These are phyloP conservation scores for Tricholoma terreum DNA, from an alignment of 768 basidiomycete species.

Conservation along the genomic window DNA sequence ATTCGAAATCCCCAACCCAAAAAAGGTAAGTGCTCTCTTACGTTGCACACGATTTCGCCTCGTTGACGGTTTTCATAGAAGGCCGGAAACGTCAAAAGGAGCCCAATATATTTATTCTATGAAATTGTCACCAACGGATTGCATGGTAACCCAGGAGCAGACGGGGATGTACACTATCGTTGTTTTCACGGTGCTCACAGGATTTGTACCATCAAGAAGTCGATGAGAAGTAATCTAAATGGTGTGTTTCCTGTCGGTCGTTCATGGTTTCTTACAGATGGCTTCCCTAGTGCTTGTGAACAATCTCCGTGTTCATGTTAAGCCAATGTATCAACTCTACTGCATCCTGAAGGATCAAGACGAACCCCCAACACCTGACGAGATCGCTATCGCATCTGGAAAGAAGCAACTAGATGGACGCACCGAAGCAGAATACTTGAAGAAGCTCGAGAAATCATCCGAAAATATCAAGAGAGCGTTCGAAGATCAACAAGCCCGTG, in stretches of 20 bases:
- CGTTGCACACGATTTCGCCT: too few species aligned
- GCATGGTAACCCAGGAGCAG: constrained; percentile 5
- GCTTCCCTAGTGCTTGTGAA: background rate
- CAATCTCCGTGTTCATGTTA: background rate
- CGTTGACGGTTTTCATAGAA: too few species aligned
- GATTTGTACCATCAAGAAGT: constrained; percentile 12
- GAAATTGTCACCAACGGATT: background rate
- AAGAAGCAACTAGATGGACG: background rate
- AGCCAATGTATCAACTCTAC: background rate
- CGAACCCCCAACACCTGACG: background rate
- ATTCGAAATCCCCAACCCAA: background rate
- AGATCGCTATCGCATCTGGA: background rate
- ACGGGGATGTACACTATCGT: constrained; percentile 19
- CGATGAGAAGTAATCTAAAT: constrained; percentile 9
- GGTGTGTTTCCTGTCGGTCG: background rate
- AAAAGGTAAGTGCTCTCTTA: background rate
- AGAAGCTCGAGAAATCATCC: background rate
- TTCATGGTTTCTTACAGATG: too few species aligned
- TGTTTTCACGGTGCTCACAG: constrained; percentile 16
- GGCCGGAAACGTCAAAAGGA: background rate
- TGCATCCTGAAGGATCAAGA: background rate
- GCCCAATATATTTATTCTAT: background rate
- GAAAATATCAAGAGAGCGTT: background rate
- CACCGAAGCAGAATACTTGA: background rate
- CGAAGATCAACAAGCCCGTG: background rate